Evolutionary conservation across 1,139 yeast genomes (phyloP).

Genomic region (Chernovozyma aurita): DNA sequence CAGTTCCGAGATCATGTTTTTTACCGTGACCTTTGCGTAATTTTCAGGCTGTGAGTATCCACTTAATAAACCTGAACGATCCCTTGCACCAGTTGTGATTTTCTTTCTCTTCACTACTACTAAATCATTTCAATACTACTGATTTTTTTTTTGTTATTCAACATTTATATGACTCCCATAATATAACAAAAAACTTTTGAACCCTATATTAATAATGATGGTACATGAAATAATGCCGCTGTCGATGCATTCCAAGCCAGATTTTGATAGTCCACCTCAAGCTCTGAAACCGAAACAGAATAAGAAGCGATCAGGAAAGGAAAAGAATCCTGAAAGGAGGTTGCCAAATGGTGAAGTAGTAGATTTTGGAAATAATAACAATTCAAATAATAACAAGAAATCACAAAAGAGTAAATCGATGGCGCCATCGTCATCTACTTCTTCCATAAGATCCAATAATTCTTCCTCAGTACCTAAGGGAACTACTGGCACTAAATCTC

Average conservation of each 20-base stretch:
- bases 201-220: constrained; percentile 26
- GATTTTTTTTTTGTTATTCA: not conserved
- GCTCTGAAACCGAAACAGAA: constrained; percentile 2
- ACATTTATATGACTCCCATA: not conserved
- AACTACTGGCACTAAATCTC: not conserved
- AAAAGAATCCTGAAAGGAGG: constrained; percentile 17
- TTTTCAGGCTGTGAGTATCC: not conserved
- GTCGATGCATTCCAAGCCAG: constrained; percentile 17
- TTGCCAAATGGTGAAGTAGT: constrained; percentile 43
- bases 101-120: not conserved
- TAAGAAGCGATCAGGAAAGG: constrained; percentile 10
- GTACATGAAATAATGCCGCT: constrained; percentile 36
- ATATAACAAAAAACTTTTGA: constrained; percentile 3
- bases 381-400: constrained; percentile 13
- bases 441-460: not conserved
- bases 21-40: constrained; percentile 1
- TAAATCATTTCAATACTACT: not conserved
- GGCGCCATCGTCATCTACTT: constrained; percentile 1
- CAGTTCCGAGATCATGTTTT: too few relatives aligned
- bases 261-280: constrained; percentile 5
- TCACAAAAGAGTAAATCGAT: constrained; percentile 12
- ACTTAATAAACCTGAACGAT: too few relatives aligned
- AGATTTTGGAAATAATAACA: constrained; percentile 31
- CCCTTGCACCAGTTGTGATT: too few relatives aligned
- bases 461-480: constrained; percentile 2